Evolutionary conservation across 2,329 filamentous ascomycete species (phyloP).

Genomic region (Dactylellina leptospora): DNA sequence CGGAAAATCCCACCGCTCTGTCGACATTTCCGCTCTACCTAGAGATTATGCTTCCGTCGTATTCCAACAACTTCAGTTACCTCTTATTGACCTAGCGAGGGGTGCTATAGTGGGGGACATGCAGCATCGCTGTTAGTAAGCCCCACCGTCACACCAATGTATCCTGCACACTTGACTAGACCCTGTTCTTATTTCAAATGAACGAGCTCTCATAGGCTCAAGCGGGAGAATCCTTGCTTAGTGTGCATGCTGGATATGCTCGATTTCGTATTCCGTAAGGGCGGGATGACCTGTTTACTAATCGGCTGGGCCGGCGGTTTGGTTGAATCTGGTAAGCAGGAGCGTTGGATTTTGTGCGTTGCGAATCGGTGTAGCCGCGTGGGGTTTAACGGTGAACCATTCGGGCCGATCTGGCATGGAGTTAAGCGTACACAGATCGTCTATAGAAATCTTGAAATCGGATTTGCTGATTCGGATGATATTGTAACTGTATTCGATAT

Average conservation of each 20-base stretch:
- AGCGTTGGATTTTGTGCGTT: slow-evolving; percentile 26
- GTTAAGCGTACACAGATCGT: no score
- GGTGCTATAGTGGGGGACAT: background rate
- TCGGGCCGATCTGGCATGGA: no score
- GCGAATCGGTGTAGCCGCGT: no score
- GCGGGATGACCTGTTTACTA: slow-evolving; percentile 12
- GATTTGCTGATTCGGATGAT: no score
- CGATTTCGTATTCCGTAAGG: background rate
- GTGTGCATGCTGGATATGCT: slow-evolving; percentile 11
- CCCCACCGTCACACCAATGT: background rate
- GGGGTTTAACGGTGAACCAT: no score
- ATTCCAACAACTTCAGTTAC: background rate
- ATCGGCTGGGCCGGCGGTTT: background rate
- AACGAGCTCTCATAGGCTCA: slow-evolving; percentile 20
- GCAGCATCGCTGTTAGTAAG: background rate
- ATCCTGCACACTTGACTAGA: background rate
- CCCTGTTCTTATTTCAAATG: slow-evolving; percentile 30
- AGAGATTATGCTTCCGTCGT: background rate
- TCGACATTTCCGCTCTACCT: slow-evolving; percentile 13
- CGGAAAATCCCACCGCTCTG: slow-evolving; percentile 27
- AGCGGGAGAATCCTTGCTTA: slow-evolving; percentile 17
- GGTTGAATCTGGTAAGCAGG: background rate
- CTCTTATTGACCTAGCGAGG: background rate
- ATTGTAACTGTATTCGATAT: no score
- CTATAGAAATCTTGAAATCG: no score